Conservation (phyloP, 495 filamentous ascomycete genomes). For the Podospora bellae-mahoneyi region DNA sequence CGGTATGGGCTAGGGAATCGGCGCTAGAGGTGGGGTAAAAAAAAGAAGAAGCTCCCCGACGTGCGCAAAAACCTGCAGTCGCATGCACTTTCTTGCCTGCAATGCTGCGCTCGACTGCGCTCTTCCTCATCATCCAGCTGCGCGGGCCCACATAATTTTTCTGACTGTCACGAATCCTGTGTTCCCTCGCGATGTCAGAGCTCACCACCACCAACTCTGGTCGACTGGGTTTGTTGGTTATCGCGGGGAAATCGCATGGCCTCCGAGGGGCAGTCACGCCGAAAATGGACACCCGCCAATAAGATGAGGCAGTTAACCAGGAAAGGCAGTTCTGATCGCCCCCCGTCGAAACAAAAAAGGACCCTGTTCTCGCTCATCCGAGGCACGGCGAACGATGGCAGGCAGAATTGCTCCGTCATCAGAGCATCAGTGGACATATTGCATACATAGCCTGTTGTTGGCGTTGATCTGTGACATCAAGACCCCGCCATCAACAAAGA, state of each 20-base stretch:
- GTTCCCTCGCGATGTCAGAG: not conserved
- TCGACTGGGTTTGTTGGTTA: not conserved
- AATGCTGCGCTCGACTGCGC: not conserved
- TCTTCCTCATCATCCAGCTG: slow-evolving; percentile 8
- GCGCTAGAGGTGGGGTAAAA: slow-evolving; percentile 9
- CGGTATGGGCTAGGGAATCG: slow-evolving; percentile 34
- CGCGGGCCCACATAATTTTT: slow-evolving; percentile 19
- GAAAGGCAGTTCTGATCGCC: not conserved
- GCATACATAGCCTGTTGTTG: not conserved
- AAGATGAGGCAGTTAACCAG: not conserved
- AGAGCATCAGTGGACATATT: not conserved
- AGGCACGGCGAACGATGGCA: not conserved
- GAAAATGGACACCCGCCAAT: not conserved
- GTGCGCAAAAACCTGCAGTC: slow-evolving; percentile 5
- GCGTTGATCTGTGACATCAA: slow-evolving; percentile 28
- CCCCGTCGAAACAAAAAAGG: not conserved
- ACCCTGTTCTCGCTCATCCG: not conserved
- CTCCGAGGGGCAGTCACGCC: not conserved
- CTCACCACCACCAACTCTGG: not conserved
- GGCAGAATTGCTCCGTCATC: not conserved
- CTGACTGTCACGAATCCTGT: slow-evolving; percentile 6
- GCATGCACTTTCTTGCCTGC: slow-evolving; percentile 8
- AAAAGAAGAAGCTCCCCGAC: not conserved
- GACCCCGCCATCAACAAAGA: slow-evolving; percentile 13
- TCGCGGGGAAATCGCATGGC: not conserved